Base-by-base conservation (phyloP, 1,139 yeast genomes). In the Saccharomyces hybrid region DNA sequence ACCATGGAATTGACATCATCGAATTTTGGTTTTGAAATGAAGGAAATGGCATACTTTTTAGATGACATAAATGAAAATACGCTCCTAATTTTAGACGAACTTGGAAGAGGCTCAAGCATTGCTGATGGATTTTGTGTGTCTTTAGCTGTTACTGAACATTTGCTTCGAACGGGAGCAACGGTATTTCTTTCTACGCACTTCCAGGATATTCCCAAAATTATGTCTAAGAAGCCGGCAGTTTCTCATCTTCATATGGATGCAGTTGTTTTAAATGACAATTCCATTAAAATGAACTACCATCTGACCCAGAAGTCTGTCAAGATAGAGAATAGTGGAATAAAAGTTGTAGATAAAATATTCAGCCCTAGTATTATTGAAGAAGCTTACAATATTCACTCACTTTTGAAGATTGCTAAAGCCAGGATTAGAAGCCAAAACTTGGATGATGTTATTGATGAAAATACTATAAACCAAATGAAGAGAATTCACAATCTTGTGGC, bases 1-100 rank as follows among this genome's bases (percentile, higher is more conserved):
- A 60, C 63, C 2, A 56, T 61, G 23, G 74, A 72, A 26, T 56
- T 70, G 2, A 70, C 67, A 49, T 65, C 71, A 9, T 77, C 80
- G 0, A 70, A 73, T 6, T 77, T 77, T 60, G 69, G 76, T 3
- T 64, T 68, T 42, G 81, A 77, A 57, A 76, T 77, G 80, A 70
- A 68, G 25, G 80, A 76, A 51, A 73, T 76, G 64, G 72, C 75
- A 1, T 73, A 72, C 52, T 74, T 76, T 32, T 60, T 76, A 16
- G 71, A 71, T 28, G 71, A 71, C 46, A 61, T 71, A 0, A 57
- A 64, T 34, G 27, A 59, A 42, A 58, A 67, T 2, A 69, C 75
- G 9, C 65, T 77, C 13, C 61, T 78, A 1, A 63, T 77, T 1
- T 64, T 77, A 44, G 82, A 77, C 61, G 81, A 77, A 55, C 59